Evolutionary conservation across 352 stramenopile species (phyloP), one percentile per base, ranked within the genome.

Genomic region (Paralagenidium karlingii): DNA sequence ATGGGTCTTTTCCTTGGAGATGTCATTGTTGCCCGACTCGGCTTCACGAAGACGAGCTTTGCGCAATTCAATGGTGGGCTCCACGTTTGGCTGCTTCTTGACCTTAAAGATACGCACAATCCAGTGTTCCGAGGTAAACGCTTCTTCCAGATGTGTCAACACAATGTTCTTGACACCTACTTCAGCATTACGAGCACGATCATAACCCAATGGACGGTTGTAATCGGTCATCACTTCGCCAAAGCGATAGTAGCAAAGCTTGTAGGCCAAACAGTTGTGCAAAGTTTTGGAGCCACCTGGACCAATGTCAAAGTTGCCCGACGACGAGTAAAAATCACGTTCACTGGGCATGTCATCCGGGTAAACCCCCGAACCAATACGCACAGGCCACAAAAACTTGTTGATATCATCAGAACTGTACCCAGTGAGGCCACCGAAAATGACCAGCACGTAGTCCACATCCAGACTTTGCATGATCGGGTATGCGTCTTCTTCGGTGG

Each of bases 31-130:
- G 6, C 45, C 45, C 6, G 67, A 51, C 18, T 62, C 45, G 4
- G 67, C 63, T 30, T 78, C 67, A 7, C 56, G 68, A 30, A 82
- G 26, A 12, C 68, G 66, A 19, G 60, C 63, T 50, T 76, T 74
- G 59, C 77, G 79, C 19, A 82, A 51, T 27, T 63, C 63, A 16
- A 63, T 81, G 27, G 65, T 87, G 10, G 74, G 45, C 45, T 87
- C 69, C n/a, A 90, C 73, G 44, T 82, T 85, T 5, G 74, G 54
- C 54, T 75, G 66, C 53, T 84, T 87, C 63, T 95, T 94, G n/a
- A 96, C 83, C 60, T 91, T 90, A 60, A 83, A 97, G 43, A 97
- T 96, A 49, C 89, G 83, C 34, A 96, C 85, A 36, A 96, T 96
- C 84, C 88, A 96, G 63, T 96, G 83, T 59, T 96, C 82, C n/a